Evolutionary conservation across 805 yeast genomes (phyloP), one percentile per base, ranked within the genome.

Genomic region (Candida easanensis): DNA sequence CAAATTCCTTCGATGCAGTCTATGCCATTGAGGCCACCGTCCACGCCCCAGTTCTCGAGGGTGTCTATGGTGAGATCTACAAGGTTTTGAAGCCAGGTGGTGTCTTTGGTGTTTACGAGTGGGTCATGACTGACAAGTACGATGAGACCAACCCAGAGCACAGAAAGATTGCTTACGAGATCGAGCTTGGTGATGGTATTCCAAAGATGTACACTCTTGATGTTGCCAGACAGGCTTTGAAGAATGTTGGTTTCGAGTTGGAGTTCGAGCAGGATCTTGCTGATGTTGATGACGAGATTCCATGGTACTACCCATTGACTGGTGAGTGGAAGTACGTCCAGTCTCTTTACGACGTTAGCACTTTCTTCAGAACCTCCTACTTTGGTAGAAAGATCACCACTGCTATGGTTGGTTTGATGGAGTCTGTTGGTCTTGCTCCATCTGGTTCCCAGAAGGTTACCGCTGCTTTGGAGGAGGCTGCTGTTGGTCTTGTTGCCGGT

Each of bases 21-120:
- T 91, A 91, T 61, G 97, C 99, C 51, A 91, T 91, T 61, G 99
- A 91, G 74, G 99, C 99, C 47, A 91, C 99, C 26, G 96, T 89
- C 45, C 99, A 91, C 64, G 98, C 99, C 14, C 99, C 99, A 46
- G 84, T 80, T 32, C 78, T 93, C 60, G 96, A 89, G 68, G 97
- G 97, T 63, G 98, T 93, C 41, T 91, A 91, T 69, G 74, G 86
- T 45, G 96, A 91, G 73, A 91, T 91, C 61, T 93, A 80, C 80
- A 88, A 88, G 64, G 97, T 88, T 15, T 77, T 91, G 67, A 93
- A 93, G 71, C 98, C 99, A 57, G 98, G 98, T 62, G 99, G 99
- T 66, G 80, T 75, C 38, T 93, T 93, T 54, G 99, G 97, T 64
- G 98, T 93, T 41, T 93, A 93, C 72, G 99, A 93, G 71, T 93